A percentile compares a stretch with the other conserved stretches of the same genome.
These are phyloP conservation scores for Trichosporon coremiiforme DNA, from an alignment of 1,284 basidiomycete species.

Conservation along the genomic window DNA sequence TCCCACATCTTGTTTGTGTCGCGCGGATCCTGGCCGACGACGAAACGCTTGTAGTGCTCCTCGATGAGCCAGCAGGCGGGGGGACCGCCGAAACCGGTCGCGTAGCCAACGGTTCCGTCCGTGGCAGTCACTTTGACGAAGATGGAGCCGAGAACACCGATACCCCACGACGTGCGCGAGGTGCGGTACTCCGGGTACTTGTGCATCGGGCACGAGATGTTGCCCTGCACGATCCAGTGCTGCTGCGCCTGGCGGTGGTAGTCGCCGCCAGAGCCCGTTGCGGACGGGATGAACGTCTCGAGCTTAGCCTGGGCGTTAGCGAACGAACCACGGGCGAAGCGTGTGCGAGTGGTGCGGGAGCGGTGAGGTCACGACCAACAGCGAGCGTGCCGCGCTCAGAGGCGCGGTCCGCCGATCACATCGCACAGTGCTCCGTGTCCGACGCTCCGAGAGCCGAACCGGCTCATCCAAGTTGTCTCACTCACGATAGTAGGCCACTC, in stretches of 20 bases:
- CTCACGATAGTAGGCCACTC: slow-evolving; percentile 35
- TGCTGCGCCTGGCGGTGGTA: slow-evolving; percentile 58
- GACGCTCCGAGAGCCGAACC: not conserved
- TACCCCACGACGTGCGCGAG: slow-evolving; percentile 59
- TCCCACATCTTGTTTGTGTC: slow-evolving; percentile 61
- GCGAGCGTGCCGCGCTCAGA: too few species aligned
- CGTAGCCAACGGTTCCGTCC: slow-evolving; percentile 60
- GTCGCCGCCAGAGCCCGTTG: slow-evolving; percentile 60
- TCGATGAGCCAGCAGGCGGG: slow-evolving; percentile 63
- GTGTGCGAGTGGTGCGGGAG: not conserved
- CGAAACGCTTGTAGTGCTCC: slow-evolving; percentile 61
- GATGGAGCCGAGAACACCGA: slow-evolving; percentile 59
- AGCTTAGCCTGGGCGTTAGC: slow-evolving; percentile 44
- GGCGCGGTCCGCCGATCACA: not conserved
- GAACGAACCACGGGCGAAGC: not conserved
- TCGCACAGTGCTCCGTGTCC: not conserved
- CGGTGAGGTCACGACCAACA: too few species aligned
- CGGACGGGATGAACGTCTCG: slow-evolving; percentile 57
- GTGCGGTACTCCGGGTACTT: slow-evolving; percentile 59
- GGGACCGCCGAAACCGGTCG: slow-evolving; percentile 62
- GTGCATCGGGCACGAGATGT: slow-evolving; percentile 59
- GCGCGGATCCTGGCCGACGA: slow-evolving; percentile 61
- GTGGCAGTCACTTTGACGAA: slow-evolving; percentile 60
- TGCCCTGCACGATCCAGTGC: slow-evolving; percentile 56
- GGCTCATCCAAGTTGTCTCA: not conserved